These are phyloP conservation scores for Lathyrus sativus DNA, from an alignment of 306 rosid genomes.

Conservation along the genomic window DNA sequence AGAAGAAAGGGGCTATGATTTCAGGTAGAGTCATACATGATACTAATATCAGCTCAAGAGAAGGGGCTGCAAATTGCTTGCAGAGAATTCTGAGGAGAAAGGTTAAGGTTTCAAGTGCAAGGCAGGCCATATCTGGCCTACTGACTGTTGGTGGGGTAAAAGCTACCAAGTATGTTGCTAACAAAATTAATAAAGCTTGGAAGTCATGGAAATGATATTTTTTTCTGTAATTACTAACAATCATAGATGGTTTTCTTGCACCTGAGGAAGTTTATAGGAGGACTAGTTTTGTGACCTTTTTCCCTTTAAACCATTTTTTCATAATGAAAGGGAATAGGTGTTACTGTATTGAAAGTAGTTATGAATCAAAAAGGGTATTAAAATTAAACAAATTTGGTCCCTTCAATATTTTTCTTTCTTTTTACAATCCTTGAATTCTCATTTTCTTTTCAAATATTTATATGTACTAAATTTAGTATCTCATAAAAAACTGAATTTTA, in stretches of 20 bases:
- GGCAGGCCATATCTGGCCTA: slow-evolving; percentile 84
- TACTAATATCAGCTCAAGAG: slow-evolving; percentile 55
- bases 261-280: slow-evolving; percentile 22
- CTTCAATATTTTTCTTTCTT: not conserved
- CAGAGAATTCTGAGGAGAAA: slow-evolving; percentile 61
- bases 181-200: slow-evolving; percentile 80
- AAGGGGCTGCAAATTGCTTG: slow-evolving; percentile 75
- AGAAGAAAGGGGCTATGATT: slow-evolving; percentile 32
- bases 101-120: slow-evolving; percentile 87
- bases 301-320: not conserved
- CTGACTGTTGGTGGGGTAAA: slow-evolving; percentile 73
- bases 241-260: slow-evolving; percentile 18
- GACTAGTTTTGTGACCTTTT: slow-evolving; percentile 4
- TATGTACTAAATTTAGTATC: not conserved
- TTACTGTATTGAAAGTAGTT: too few relatives aligned
- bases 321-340: not conserved
- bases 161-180: slow-evolving; percentile 63
- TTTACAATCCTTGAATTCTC: not conserved
- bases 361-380: too few relatives aligned
- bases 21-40: slow-evolving; percentile 54
- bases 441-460: not conserved
- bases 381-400: not conserved
- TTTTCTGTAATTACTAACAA: not conserved
- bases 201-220: slow-evolving; percentile 60
- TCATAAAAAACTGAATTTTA: not conserved